Base-by-base conservation (phyloP, 495 filamentous ascomycete species). In the Aspergillus nidulans region DNA sequence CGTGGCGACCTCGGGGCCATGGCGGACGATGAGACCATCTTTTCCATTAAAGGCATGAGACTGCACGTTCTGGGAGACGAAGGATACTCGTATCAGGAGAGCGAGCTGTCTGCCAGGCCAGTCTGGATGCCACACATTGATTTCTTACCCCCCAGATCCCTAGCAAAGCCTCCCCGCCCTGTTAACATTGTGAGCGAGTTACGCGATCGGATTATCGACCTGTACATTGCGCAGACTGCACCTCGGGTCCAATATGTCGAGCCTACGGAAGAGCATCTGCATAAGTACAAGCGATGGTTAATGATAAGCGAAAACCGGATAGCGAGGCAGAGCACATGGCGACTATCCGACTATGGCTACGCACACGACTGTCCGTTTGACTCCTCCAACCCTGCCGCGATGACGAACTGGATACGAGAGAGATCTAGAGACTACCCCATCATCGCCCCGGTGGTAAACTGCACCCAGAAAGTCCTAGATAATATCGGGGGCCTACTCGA, bases 41-140 rank as follows among this genome's bases (percentile, higher is more conserved):
- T 53, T 4, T 40, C 20, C 1, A 32, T 58, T 16, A 39, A 23
- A 13, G 49, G 49, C 10, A 42, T 15, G 4, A 15, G 13, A 16
- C 25, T 52, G 1, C 18, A 34, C 9, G 28, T 49, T 3, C 16
- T 49, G 1, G 43, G 23, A 1, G 46, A 49, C 4, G 46, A 49
- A 2, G 18, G 46, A 16, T 36, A n/a, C 0, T 26, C 15, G 13
- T 4, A 9, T 15, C 46, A 20, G 3, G 30, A 32, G 4, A 49
- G 18, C 15, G 46, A 32, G 30, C 16, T 49, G 4, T 26, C 46
- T 5, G 15, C 46, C 26, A 32, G 43, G 7, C 13, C 45, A 15
- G 49, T 69, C 60, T 70, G 61, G 64, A 65, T 49, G 61, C 64
- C 59, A 32, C 48, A 65, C 39, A 26, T 50, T 9, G 44, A 52